These are phyloP conservation scores for Mimosa bimucronata DNA, from an alignment of 306 rosid genomes.

Conservation along the genomic window DNA sequence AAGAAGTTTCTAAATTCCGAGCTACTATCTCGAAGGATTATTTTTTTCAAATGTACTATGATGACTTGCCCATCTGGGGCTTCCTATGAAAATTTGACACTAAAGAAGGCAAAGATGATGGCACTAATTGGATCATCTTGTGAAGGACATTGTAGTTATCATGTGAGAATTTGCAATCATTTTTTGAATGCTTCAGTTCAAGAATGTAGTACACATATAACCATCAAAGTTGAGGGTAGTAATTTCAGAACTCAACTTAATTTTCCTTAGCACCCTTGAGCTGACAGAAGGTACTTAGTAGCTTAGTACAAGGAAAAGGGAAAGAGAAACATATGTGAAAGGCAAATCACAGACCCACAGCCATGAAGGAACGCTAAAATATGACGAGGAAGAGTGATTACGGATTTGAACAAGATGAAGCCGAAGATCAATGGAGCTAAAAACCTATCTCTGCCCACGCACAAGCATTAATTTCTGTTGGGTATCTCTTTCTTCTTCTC, in stretches of 20 bases:
- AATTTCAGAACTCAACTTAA: background rate
- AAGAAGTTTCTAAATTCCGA: constrained; percentile 35
- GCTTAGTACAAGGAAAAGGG: too few relatives aligned
- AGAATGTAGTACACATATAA: constrained; percentile 13
- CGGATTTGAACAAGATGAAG: too few relatives aligned
- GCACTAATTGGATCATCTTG: constrained; percentile 66
- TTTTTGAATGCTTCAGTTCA: background rate
- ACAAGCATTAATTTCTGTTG: too few relatives aligned
- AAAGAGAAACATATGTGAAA: too few relatives aligned
- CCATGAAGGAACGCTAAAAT: too few relatives aligned
- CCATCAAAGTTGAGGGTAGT: background rate
- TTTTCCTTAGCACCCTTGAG: too few relatives aligned
- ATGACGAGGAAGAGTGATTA: too few relatives aligned
- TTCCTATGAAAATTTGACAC: constrained; percentile 34
- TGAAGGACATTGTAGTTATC: constrained; percentile 66
- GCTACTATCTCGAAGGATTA: constrained; percentile 39
- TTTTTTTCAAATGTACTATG: constrained; percentile 41
- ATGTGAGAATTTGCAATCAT: constrained; percentile 54
- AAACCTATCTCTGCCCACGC: too few relatives aligned
- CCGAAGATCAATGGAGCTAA: too few relatives aligned
- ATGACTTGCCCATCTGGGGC: constrained; percentile 44
- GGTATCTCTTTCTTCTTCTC: too few relatives aligned
- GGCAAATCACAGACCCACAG: too few relatives aligned
- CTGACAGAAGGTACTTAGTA: too few relatives aligned
- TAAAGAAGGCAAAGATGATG: constrained; percentile 35